Evolutionary conservation across 305 asterid genomes (phyloP).

Genomic region (Lippia alba): DNA sequence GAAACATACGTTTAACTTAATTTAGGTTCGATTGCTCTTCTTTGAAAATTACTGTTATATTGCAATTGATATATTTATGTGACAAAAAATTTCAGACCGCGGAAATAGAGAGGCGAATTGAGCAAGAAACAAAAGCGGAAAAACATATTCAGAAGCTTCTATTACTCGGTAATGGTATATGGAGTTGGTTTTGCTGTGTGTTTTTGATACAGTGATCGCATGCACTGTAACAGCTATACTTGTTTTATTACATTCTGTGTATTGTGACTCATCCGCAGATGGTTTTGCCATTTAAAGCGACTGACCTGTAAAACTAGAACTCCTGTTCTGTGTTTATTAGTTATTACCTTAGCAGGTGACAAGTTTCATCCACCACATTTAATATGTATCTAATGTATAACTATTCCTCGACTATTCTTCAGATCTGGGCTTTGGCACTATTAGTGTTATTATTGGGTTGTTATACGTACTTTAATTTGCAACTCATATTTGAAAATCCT

Average conservation of each 20-base stretch:
- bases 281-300: slow-evolving; percentile 3
- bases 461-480: neutral
- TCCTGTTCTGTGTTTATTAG: neutral
- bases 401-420: slow-evolving; percentile 7
- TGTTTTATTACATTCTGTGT: slow-evolving; percentile 4
- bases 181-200: slow-evolving; percentile 21
- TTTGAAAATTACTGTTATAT: slow-evolving; percentile 22
- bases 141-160: slow-evolving; percentile 96
- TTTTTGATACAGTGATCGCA: slow-evolving; percentile 1
- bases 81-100: slow-evolving; percentile 67
- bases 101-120: slow-evolving; percentile 94
- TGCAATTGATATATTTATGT: neutral
- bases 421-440: slow-evolving; percentile 16
- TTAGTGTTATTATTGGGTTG: slow-evolving; percentile 4
- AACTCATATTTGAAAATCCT: neutral
- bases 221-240: slow-evolving; percentile 9
- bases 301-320: neutral
- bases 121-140: slow-evolving; percentile 94
- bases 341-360: neutral
- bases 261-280: slow-evolving; percentile 3
- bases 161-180: slow-evolving; percentile 68
- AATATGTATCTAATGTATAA: neutral
- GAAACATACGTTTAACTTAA: slow-evolving; percentile 14
- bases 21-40: neutral
- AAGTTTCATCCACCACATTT: slow-evolving; percentile 4